Conservation (phyloP, 495 filamentous ascomycete genomes). For the Penicillium simplicissimum region DNA sequence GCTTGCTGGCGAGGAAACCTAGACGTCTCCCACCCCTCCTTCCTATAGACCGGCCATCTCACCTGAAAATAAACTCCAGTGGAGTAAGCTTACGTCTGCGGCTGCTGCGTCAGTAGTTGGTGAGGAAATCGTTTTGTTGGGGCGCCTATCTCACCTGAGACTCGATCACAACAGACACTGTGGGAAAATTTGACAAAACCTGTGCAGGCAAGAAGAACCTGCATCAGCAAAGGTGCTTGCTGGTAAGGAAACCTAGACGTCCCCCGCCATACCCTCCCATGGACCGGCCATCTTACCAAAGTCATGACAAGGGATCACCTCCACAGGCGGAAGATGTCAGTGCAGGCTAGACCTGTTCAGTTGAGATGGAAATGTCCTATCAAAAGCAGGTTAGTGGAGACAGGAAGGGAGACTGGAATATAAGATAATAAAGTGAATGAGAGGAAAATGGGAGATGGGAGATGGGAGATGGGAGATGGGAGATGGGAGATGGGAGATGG, state of each 20-base stretch:
- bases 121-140: background rate
- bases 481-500: background rate
- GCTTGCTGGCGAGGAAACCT: background rate
- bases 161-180: background rate
- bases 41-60: too few relatives aligned
- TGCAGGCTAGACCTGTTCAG: background rate
- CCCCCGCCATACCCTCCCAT: too few relatives aligned
- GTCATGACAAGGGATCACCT: background rate
- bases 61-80: background rate
- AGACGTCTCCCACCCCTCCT: too few relatives aligned
- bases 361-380: background rate
- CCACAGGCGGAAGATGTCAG: background rate
- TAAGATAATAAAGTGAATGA: too few relatives aligned
- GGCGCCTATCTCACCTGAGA: background rate
- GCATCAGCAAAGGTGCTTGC: background rate
- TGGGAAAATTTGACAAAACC: background rate
- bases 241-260: background rate
- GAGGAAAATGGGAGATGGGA: too few relatives aligned
- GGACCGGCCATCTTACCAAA: background rate
- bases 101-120: background rate
- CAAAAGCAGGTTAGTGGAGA: background rate
- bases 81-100: too few relatives aligned
- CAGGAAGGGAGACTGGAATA: too few relatives aligned
- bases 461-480: too few relatives aligned
- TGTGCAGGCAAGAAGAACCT: background rate